Conservation (phyloP, 2,329 filamentous ascomycete genomes). For the Hypoxylon sp. region DNA sequence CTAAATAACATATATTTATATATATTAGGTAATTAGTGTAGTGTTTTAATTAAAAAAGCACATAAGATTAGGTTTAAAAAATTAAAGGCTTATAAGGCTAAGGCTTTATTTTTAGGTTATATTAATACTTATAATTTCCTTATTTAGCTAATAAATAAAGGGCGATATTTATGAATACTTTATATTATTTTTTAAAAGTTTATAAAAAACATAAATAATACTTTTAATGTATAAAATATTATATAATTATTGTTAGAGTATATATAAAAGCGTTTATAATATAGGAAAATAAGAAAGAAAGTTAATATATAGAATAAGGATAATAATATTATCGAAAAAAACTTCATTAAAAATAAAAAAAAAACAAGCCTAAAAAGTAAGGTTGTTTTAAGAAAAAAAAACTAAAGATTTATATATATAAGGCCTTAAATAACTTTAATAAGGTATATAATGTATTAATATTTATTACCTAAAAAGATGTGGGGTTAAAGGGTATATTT, state of each 20-base stretch:
- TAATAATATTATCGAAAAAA: neutral
- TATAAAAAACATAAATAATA: neutral
- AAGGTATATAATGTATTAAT: too few species aligned
- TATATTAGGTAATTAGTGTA: neutral
- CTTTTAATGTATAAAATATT: neutral
- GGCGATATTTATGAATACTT: neutral
- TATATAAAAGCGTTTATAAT: neutral
- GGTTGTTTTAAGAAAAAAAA: too few species aligned
- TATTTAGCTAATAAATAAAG: neutral
- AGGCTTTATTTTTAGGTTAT: neutral
- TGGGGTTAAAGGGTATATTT: neutral
- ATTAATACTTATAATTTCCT: neutral
- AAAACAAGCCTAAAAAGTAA: too few species aligned
- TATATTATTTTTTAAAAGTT: constrained; percentile 3
- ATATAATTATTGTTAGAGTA: neutral
- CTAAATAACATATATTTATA: neutral
- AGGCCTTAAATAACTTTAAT: too few species aligned
- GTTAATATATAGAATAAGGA: neutral
- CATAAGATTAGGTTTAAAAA: neutral
- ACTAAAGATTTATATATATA: too few species aligned
- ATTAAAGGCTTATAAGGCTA: too few species aligned
- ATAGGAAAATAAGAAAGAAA: neutral
- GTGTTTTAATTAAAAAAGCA: too few species aligned
- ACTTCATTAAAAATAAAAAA: neutral
- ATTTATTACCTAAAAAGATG: too few species aligned